Evolutionary conservation across 2,329 filamentous ascomycete genomes (phyloP), one percentile per base, ranked within the genome.

Genomic region (Aspergillus fructus): DNA sequence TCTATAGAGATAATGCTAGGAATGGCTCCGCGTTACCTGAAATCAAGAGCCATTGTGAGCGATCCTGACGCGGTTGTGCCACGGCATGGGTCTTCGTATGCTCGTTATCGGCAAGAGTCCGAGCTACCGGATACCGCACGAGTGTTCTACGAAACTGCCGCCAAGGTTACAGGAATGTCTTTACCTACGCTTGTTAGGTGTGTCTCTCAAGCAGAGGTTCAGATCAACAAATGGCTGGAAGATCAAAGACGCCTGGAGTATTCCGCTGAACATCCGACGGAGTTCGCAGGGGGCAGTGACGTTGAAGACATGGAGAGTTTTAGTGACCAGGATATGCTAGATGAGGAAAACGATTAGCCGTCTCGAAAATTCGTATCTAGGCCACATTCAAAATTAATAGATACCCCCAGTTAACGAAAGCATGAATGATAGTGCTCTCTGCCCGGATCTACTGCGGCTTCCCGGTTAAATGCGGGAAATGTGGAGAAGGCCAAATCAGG

Each of bases 51-150:
- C 46, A 69, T 75, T 21, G 69, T 79, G n/a, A 59, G 70, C 34
- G 71, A 75, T 24, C 64, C 71, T 9, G 68, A 76, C 5, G 64
- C 59, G 50, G 68, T 71, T 8, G 58, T 78, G 27, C 70, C 64
- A 59, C 74, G 81, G 33, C 79, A 81, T 2, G 84, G 84, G 17
- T 76, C 76, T 49, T 68, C 68, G 40, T 86, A 86, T 64, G 71
- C 69, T 39, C 71, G 76, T 7, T 85, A 81, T 68, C 78, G 76
- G 51, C 73, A 70, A 33, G 75, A 75, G 55, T 71, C 77, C 2
- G 79, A 83, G 27, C 67, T 87, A 27, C 72, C 78, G 15, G 72
- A 75, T 5, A 64, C 65, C 13, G 79, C 78, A 17, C 79, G 70
- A 52, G 56, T 66, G 0, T 83, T 87, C 56, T 83, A 83, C 63